A percentile compares a stretch with the other conserved stretches of the same genome.
Evolutionary conservation across 345 rosid species (phyloP).

Genomic region (Streptanthus diversifolius): DNA sequence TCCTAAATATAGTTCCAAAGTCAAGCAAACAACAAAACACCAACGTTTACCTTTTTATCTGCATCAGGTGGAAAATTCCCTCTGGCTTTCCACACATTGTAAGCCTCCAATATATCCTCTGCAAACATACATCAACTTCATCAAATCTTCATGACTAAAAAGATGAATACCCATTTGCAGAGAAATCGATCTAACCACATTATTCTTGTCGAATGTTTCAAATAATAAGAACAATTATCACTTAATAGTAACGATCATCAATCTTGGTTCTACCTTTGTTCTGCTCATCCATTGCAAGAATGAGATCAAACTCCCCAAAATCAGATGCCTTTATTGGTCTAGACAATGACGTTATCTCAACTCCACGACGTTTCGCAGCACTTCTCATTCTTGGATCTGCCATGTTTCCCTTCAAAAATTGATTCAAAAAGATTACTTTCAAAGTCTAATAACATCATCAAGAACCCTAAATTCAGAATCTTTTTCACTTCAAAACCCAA

Average conservation of each 20-base stretch:
- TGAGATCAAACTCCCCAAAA: slow-evolving; percentile 77
- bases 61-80: slow-evolving; percentile 66
- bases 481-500: not conserved
- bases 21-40: not conserved
- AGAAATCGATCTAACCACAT: no score
- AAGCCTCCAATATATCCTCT: slow-evolving; percentile 80
- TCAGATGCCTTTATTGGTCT: slow-evolving; percentile 88
- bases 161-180: no score
- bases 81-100: slow-evolving; percentile 67
- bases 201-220: not conserved
- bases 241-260: no score
- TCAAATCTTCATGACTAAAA: no score
- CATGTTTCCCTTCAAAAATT: slow-evolving; percentile 57
- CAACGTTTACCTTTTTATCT: slow-evolving; percentile 49
- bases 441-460: not conserved
- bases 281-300: slow-evolving; percentile 87
- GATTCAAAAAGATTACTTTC: not conserved
- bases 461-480: not conserved
- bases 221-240: not conserved
- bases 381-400: slow-evolving; percentile 93
- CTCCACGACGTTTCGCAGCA: slow-evolving; percentile 72
- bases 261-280: slow-evolving; percentile 48
- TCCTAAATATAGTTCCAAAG: not conserved
- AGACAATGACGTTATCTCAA: slow-evolving; percentile 85
- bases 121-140: not conserved